Evolutionary conservation across 768 basidiomycete species (phyloP), one percentile per base, ranked within the genome.

Genomic region (Amanita exitialis): DNA sequence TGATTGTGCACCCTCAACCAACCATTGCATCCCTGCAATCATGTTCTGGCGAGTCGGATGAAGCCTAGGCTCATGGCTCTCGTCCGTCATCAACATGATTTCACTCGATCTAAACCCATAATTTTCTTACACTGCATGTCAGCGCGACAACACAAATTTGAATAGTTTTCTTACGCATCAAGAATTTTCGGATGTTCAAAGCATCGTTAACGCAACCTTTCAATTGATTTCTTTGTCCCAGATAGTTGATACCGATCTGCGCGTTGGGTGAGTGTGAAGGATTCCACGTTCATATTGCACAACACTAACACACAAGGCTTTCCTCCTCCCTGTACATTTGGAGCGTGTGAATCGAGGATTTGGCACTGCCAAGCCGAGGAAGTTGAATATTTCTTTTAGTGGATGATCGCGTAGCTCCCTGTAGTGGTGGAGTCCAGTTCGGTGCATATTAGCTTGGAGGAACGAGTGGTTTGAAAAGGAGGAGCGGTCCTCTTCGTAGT

Each of bases 201-300:
- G 83, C 83, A 61, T 94, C 91, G 55, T 92, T 92, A 59, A 90
- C 74, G 58, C 90, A 92, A 5, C 90, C 90, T 0, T 69, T 69
- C 12, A 92, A 75, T 54, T 76, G 79, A 49, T 79, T 75, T 2
- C 61, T 60, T 44, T 85, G 79, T 0, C 87, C 86, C 9, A 58
- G 59, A 60, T 92, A 92, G 60, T 86, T 86, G 56, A 91, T 85
- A 1, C 88, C 89, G 61, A 92, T 87, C 82, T 83, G 46, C 2
- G 4, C 6, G 2, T n/a, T 1, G 9, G 3, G 20, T 41, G 7
- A 41, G 20, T 13, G 20, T 3, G 10, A 18, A 20, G 21, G 13
- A 12, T 20, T n/a, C 16, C 18, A 18, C 18, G 39, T 1, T 16
- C 8, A 38, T n/a, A 18, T 16, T 32, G 21, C 20, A 21, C 39